These are phyloP conservation scores for Antitrichia curtipendula DNA, from an alignment of 225 moss, liverwort and hornwort genomes.

Conservation along the genomic window DNA sequence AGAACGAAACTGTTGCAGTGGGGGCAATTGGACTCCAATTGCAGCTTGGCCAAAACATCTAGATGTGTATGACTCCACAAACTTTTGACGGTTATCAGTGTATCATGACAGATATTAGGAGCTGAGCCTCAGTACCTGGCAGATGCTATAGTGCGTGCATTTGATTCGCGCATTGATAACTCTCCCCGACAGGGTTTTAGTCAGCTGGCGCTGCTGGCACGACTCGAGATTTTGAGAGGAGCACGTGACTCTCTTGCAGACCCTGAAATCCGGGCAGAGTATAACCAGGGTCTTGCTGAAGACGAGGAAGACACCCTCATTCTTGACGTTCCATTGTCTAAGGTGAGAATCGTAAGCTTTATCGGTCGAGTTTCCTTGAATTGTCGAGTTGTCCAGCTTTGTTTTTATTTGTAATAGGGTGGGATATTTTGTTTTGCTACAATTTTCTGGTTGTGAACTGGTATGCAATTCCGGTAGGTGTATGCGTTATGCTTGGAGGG, in stretches of 20 bases:
- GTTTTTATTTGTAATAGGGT: neutral
- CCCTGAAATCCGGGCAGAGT: constrained; percentile 80
- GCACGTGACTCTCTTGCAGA: constrained; percentile 86
- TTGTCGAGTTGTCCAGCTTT: neutral
- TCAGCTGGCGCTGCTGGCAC: constrained; percentile 68
- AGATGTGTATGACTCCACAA: neutral
- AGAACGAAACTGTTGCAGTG: neutral
- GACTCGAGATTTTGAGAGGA: constrained; percentile 76
- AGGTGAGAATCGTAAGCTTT: constrained; percentile 27
- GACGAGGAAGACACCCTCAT: constrained; percentile 89
- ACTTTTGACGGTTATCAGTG: neutral
- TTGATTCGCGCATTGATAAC: constrained; percentile 74
- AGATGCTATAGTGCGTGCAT: constrained; percentile 70
- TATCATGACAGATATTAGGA: constrained; percentile 64
- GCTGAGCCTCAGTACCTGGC: constrained; percentile 88
- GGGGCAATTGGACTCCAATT: neutral
- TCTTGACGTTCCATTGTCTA: constrained; percentile 87
- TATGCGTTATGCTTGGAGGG: neutral
- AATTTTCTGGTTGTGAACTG: neutral
- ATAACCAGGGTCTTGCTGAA: constrained; percentile 80
- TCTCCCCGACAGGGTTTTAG: constrained; percentile 81
- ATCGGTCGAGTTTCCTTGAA: neutral
- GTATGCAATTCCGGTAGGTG: neutral
- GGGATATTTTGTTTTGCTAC: neutral
- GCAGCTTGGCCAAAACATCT: neutral